These are phyloP conservation scores for Colletotrichum noveboracense DNA, from an alignment of 2,329 filamentous ascomycete genomes.

Conservation along the genomic window DNA sequence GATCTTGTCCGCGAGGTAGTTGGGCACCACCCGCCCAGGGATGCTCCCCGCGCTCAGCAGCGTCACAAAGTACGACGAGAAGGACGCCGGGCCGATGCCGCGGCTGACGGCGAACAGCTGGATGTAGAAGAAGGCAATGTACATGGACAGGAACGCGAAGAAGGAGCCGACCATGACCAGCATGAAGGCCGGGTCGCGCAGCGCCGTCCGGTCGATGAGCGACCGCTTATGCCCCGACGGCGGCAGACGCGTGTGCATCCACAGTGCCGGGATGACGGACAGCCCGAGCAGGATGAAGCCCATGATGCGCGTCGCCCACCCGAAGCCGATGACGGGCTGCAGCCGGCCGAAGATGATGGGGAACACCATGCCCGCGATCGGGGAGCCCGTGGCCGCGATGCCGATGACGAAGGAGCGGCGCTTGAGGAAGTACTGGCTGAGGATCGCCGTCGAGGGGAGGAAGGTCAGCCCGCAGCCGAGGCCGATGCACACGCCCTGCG, in stretches of 20 bases:
- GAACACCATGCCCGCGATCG: slow-evolving; percentile 46
- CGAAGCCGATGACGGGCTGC: slow-evolving; percentile 57
- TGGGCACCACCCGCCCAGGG: slow-evolving; percentile 49
- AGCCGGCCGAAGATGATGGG: slow-evolving; percentile 44
- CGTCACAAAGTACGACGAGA: slow-evolving; percentile 47
- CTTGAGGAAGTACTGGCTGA: slow-evolving; percentile 45
- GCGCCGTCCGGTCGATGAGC: slow-evolving; percentile 40
- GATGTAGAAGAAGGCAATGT: slow-evolving; percentile 55
- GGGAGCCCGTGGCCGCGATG: slow-evolving; percentile 37
- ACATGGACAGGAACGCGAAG: slow-evolving; percentile 49
- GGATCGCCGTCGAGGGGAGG: slow-evolving; percentile 38
- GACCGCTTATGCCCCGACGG: slow-evolving; percentile 30
- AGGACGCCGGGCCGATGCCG: slow-evolving; percentile 35
- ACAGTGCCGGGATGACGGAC: slow-evolving; percentile 38
- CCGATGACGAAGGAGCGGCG: slow-evolving; percentile 37
- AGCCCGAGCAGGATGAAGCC: slow-evolving; percentile 48
- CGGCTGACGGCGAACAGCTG: slow-evolving; percentile 46
- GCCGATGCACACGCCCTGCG: slow-evolving; percentile 43
- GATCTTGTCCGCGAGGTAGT: slow-evolving; percentile 46
- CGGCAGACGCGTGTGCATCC: slow-evolving; percentile 42
- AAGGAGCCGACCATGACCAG: slow-evolving; percentile 40
- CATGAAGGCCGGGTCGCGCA: slow-evolving; percentile 43
- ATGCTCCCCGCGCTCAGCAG: slow-evolving; percentile 52
- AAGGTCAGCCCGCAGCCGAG: slow-evolving; percentile 40
- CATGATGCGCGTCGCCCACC: slow-evolving; percentile 53